Evolutionary conservation across 2,329 filamentous ascomycete genomes (phyloP).

Genomic region (Alternaria panax): DNA sequence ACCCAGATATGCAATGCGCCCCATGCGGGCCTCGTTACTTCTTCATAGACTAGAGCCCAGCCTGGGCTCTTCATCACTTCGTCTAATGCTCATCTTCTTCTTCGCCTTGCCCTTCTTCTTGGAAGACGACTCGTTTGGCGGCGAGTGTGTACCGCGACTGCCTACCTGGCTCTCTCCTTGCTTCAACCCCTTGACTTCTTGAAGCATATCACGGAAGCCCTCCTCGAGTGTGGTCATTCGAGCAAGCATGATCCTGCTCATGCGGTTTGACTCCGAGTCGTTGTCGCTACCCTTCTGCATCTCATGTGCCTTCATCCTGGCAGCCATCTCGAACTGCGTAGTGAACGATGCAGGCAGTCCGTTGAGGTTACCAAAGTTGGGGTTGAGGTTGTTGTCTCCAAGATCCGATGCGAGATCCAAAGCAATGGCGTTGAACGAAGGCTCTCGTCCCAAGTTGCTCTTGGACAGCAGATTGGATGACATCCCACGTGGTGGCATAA

Average conservation of each 20-base stretch:
- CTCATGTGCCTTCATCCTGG: slow-evolving; percentile 33
- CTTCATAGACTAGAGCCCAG: slow-evolving; percentile 40
- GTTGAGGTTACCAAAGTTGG: slow-evolving; percentile 67
- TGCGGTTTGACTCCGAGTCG: slow-evolving; percentile 46
- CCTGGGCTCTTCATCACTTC: slow-evolving; percentile 26
- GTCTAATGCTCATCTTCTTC: slow-evolving; percentile 34
- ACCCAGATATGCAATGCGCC: slow-evolving; percentile 12
- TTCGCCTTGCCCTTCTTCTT: slow-evolving; percentile 44
- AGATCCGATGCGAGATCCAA: slow-evolving; percentile 78
- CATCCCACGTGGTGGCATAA: slow-evolving; percentile 59
- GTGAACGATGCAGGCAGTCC: slow-evolving; percentile 78
- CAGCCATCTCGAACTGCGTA: slow-evolving; percentile 64
- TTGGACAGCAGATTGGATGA: slow-evolving; percentile 62
- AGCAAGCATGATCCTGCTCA: slow-evolving; percentile 80
- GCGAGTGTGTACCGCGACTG: slow-evolving; percentile 38
- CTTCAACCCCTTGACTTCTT: slow-evolving; percentile 74
- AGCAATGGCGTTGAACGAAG: slow-evolving; percentile 68
- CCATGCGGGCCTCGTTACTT: neutral
- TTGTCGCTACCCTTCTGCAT: slow-evolving; percentile 33
- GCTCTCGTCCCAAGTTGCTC: slow-evolving; percentile 57
- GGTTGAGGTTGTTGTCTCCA: slow-evolving; percentile 66
- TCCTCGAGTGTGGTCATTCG: slow-evolving; percentile 94
- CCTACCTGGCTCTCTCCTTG: slow-evolving; percentile 41
- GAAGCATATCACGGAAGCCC: slow-evolving; percentile 85
- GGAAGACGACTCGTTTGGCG: slow-evolving; percentile 32